A percentile compares a stretch with the other conserved stretches of the same genome.
phyloP scores from a whole-genome alignment of 129 eudicot species.

The Arctium minus region DNA sequence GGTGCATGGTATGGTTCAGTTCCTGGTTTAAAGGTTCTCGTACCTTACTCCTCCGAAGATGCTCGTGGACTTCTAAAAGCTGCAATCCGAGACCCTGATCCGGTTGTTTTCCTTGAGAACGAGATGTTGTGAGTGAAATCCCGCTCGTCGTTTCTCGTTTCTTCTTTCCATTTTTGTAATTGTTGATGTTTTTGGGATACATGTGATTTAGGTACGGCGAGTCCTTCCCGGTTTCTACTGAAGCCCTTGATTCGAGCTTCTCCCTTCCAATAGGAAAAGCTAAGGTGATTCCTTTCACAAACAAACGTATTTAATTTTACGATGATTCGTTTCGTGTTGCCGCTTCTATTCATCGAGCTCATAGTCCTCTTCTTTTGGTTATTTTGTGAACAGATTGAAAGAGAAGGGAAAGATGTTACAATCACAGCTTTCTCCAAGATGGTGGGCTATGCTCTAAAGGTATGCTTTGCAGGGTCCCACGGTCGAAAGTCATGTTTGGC shows the following conservation, averaged over 20 bases:
- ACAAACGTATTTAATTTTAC: neutral
- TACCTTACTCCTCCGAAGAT: constrained; percentile 93
- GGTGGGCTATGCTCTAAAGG: constrained; percentile 97
- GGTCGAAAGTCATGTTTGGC: no score
- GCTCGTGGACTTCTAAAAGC: constrained; percentile 96
- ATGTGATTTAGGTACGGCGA: constrained; percentile 67
- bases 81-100: constrained; percentile 98
- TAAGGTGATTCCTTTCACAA: constrained; percentile 45
- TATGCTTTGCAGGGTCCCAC: constrained; percentile 16
- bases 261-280: constrained; percentile 96
- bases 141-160: neutral
- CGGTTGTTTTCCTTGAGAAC: constrained; percentile 94
- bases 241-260: constrained; percentile 85
- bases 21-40: constrained; percentile 89
- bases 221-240: constrained; percentile 83
- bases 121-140: constrained; percentile 68
- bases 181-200: neutral
- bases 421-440: constrained; percentile 90
- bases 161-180: neutral
- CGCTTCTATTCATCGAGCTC: neutral
- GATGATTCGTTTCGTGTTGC: neutral
- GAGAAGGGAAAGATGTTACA: constrained; percentile 85
- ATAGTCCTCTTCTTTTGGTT: neutral
- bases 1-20: constrained; percentile 90
- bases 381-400: constrained; percentile 62